Base-by-base conservation (phyloP, 2,329 filamentous ascomycete species). In the Phaeosphaeria sp. region DNA sequence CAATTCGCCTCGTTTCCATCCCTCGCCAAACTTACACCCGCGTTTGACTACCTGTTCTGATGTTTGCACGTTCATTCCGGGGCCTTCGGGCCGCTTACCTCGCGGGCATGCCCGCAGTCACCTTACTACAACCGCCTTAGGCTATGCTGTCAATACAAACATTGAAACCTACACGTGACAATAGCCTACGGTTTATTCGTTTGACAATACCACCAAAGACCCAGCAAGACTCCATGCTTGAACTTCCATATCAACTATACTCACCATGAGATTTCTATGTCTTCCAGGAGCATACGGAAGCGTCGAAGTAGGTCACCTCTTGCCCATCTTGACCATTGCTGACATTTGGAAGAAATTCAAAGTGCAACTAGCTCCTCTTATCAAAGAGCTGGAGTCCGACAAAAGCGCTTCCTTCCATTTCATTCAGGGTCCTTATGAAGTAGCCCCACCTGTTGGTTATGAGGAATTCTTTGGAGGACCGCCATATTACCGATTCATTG, bases 391-490 rank as follows among this genome's bases (percentile, higher is more conserved):
- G 18, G 65, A 71, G 42, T 55, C 53, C 8, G 69, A 72, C 30
- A 44, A 57, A 17, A 66, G 51, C 4, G 65, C 62, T 7, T 55
- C 52, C 9, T 71, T 72, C 43, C 59, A 67, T 53, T 71, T 71
- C 50, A 56, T 66, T n/a, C 67, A 72, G 46, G 69, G 69, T 15
- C 66, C 61, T 1, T 66, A 69, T 44, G 64, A 72, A 50, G 69
- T 66, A 4, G 51, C 47, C 13, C 65, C 69, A 1, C 69, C 69
- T 4, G 51, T 55, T 39, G 69, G 69, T 1, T 72, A 67, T 36
- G 69, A 72, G 49, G 69, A 72, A 9, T 72, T 71, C 39, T 72
- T 70, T 53, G 69, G 69, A 3, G 69, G 69, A 8, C 57, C 67
- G 3, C 69, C 69, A 3, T 72, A 68, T 47, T 69, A 66, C 53